A percentile compares a stretch with the other conserved stretches of the same genome.
These are phyloP conservation scores for Serendipita indica DNA, from an alignment of 768 basidiomycete species.

Conservation along the genomic window DNA sequence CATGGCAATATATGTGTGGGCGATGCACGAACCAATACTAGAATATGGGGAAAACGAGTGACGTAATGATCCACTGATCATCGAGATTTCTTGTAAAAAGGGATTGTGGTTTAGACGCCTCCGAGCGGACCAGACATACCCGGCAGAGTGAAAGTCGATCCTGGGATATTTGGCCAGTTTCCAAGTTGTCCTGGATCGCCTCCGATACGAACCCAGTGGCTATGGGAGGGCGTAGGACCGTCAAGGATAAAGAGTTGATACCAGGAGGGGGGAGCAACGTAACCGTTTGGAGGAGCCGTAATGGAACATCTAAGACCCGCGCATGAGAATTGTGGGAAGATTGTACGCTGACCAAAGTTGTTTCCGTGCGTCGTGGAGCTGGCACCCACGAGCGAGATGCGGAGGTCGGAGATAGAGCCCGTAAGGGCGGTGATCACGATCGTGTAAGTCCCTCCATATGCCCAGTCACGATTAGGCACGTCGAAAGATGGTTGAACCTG, in stretches of 20 bases:
- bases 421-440: conserved; percentile 32
- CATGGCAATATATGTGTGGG: too few relatives aligned
- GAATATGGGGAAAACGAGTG: too few relatives aligned
- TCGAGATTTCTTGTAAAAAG: too few relatives aligned
- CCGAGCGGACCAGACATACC: too few relatives aligned
- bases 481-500: conserved; percentile 20
- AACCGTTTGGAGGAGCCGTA: conserved; percentile 15
- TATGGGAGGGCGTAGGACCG: conserved; percentile 13
- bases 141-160: conserved; percentile 51
- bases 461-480: conserved; percentile 52
- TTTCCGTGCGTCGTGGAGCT: conserved; percentile 15
- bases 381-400: conserved; percentile 13
- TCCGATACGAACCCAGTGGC: conserved; percentile 15
- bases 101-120: too few relatives aligned
- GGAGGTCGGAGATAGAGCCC: conserved; percentile 25
- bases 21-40: too few relatives aligned
- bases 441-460: conserved; percentile 35
- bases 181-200: conserved; percentile 39
- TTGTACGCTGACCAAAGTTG: conserved; percentile 14
- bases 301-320: conserved; percentile 13
- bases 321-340: conserved; percentile 15
- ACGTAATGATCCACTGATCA: too few relatives aligned
- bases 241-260: conserved; percentile 14
- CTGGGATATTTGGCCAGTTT: conserved; percentile 57
- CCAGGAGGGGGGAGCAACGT: conserved; percentile 15